Conservation (phyloP, 345 rosid genomes). For the Raphanus raphanistrum region DNA sequence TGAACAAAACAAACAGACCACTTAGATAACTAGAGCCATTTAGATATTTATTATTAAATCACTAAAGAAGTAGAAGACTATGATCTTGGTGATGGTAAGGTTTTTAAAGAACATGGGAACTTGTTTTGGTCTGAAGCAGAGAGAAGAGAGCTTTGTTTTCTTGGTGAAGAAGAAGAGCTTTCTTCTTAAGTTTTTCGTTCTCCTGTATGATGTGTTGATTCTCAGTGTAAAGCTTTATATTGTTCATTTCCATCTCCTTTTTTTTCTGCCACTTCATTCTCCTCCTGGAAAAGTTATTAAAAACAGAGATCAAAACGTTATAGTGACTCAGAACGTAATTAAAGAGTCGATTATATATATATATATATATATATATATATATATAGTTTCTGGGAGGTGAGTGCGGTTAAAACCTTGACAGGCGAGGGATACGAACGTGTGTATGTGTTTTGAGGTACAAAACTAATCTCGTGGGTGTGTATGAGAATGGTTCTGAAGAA, state of each 20-base stretch:
- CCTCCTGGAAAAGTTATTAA: constrained; percentile 16
- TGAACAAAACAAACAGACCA: neutral
- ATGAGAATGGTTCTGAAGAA: constrained; percentile 38
- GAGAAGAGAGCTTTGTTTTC: constrained; percentile 66
- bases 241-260: constrained; percentile 53
- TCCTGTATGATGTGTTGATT: constrained; percentile 64
- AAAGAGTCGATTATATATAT: neutral
- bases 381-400: neutral
- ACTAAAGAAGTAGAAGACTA: neutral
- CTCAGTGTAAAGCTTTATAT: constrained; percentile 62
- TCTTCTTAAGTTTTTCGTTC: constrained; percentile 66
- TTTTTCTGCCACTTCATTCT: constrained; percentile 37
- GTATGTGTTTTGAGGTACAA: constrained; percentile 21
- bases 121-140: constrained; percentile 48
- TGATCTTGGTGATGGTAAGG: constrained; percentile 28
- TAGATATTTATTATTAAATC: neutral
- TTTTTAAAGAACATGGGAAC: constrained; percentile 19
- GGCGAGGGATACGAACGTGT: constrained; percentile 11
- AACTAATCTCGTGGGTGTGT: constrained; percentile 30
- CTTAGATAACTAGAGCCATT: constrained; percentile 1
- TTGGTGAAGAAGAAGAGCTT: constrained; percentile 62
- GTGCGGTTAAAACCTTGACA: constrained; percentile 19
- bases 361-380: too few relatives aligned
- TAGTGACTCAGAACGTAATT: neutral
- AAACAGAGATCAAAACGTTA: constrained; percentile 1